Percentiles rank a stretch among this genome's conserved stretches.
Evolutionary conservation across 2,329 filamentous ascomycete species (phyloP).

Genomic region (Ceratocystiopsis sp.): DNA sequence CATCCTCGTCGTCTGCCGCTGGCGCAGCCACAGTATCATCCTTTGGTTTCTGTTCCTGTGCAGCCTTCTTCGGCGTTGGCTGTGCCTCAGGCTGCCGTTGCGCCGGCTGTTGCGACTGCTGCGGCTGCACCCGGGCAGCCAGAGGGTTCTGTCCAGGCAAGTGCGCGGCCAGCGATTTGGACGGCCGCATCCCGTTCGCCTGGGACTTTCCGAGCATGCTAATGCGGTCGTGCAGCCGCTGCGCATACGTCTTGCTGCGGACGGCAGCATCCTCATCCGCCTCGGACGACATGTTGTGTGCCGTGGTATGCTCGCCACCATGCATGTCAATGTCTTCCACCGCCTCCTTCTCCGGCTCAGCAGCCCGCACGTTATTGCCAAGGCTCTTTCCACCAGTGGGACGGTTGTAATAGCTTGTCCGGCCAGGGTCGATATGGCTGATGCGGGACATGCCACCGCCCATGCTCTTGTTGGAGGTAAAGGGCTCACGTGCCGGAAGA

Average conservation of each 20-base stretch:
- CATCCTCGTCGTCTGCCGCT: constrained; percentile 25
- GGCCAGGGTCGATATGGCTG: constrained; percentile 59
- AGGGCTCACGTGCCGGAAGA: constrained; percentile 74
- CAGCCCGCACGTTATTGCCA: constrained; percentile 28
- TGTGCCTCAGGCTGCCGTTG: constrained; percentile 7
- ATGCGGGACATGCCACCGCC: constrained; percentile 52
- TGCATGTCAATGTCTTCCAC: too few species aligned
- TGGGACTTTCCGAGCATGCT: constrained; percentile 49
- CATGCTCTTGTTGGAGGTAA: constrained; percentile 70
- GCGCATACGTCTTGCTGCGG: constrained; percentile 83
- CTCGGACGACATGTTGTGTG: too few species aligned
- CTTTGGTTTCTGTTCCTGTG: constrained; percentile 2
- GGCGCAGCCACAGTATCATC: constrained; percentile 23
- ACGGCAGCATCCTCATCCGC: constrained; percentile 26
- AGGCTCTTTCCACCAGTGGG: constrained; percentile 59
- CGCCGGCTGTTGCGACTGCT: constrained; percentile 16
- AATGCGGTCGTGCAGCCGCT: constrained; percentile 83
- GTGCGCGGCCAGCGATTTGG: constrained; percentile 29
- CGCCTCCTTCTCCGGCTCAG: constrained; percentile 13
- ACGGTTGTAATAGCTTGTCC: constrained; percentile 57
- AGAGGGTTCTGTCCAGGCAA: constrained; percentile 15
- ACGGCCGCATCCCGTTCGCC: constrained; percentile 26
- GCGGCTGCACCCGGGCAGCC: constrained; percentile 14
- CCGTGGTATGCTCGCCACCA: too few species aligned
- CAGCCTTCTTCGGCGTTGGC: background rate